phyloP scores from a whole-genome alignment of 208 protist species.

The Crithidia brevicula region DNA sequence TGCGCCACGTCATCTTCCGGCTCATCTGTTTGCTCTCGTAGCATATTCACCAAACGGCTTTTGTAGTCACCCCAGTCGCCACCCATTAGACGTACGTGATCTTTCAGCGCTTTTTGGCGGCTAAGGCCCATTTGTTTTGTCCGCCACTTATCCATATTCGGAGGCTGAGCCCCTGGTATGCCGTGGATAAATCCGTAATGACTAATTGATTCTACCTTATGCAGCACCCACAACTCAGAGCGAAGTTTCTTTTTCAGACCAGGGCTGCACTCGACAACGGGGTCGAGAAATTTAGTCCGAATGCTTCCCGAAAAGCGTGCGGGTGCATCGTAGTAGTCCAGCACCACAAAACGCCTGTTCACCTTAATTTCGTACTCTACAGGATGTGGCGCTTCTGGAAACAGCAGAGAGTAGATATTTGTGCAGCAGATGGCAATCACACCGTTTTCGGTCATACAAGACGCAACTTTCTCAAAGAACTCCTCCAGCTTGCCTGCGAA shows the following conservation, averaged over 20 bases:
- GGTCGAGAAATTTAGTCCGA: slow-evolving; percentile 29
- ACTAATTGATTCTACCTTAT: slow-evolving; percentile 72
- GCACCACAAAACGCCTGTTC: slow-evolving; percentile 84
- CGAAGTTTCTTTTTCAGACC: slow-evolving; percentile 55
- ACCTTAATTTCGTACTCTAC: slow-evolving; percentile 92
- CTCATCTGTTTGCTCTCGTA: slow-evolving; percentile 76
- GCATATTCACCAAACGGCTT: slow-evolving; percentile 65
- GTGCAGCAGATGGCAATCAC: slow-evolving; percentile 84
- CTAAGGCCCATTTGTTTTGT: slow-evolving; percentile 21
- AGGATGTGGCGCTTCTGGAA: slow-evolving; percentile 67
- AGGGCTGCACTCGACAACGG: slow-evolving; percentile 27
- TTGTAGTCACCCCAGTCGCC: slow-evolving; percentile 89
- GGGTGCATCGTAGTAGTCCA: slow-evolving; percentile 91
- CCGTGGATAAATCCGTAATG: slow-evolving; percentile 87
- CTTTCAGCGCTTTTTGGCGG: slow-evolving; percentile 40
- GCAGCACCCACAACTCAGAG: slow-evolving; percentile 86
- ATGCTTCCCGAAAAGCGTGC: slow-evolving; percentile 48
- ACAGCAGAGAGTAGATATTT: slow-evolving; percentile 76
- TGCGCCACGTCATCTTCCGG: slow-evolving; percentile 87
- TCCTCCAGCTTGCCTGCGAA: slow-evolving; percentile 71
- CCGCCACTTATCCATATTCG: slow-evolving; percentile 40
- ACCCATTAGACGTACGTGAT: slow-evolving; percentile 79
- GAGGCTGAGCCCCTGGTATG: slow-evolving; percentile 83
- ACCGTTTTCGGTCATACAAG: slow-evolving; percentile 72
- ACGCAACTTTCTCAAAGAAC: slow-evolving; percentile 79